Base-by-base conservation (phyloP, 2,329 filamentous ascomycete genomes). In the Penicillium hesseltinei region DNA sequence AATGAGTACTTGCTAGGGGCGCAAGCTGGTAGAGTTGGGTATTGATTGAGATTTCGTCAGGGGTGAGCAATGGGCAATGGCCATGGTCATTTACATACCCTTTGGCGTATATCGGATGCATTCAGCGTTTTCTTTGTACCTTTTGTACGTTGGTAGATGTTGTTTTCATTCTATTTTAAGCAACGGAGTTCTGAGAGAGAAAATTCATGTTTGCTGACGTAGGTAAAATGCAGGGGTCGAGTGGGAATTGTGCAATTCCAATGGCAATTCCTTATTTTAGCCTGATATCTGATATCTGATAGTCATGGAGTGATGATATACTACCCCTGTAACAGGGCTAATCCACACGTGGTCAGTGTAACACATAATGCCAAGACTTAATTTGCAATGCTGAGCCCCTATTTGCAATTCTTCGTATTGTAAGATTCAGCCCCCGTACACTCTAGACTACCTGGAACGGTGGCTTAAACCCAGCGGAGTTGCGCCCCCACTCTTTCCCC, bases 331-430 rank as follows among this genome's bases (percentile, higher is more conserved):
- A 33, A 5, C 31, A 7, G 4, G 23, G 23, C 44, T 17, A 55
- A 55, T 31, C 52, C 52, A 55, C 52, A 55, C 52, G 52, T 56
- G 53, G 46, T 55, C 53, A 51, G 38, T 55, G 46, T 45, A 44
- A 31, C 43, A 38, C 9, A 21, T 9, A 10, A 13, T 25, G 53
- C 53, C 39, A 56, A 56, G 47, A 11, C 29, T n/a, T 25, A 50
- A 51, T 29, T 56, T 56, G 39, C 46, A 51, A 50, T 5, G 5
- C 4, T 11, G 17, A 17, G 2, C 2, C 9, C 13, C 4, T 5
- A 51, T 51, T 56, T 56, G 39, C 47, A 56, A 19, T 38, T 13
- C 31, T 29, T 25, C 2, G 53, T 56, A 56, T 51, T 51, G 53
- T 51, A 56, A 54, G 13, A 35, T 55, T 43, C 29, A 39, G 6